These are phyloP conservation scores for Solanum dulcamara DNA, from an alignment of 257 asterid genomes.

Conservation along the genomic window DNA sequence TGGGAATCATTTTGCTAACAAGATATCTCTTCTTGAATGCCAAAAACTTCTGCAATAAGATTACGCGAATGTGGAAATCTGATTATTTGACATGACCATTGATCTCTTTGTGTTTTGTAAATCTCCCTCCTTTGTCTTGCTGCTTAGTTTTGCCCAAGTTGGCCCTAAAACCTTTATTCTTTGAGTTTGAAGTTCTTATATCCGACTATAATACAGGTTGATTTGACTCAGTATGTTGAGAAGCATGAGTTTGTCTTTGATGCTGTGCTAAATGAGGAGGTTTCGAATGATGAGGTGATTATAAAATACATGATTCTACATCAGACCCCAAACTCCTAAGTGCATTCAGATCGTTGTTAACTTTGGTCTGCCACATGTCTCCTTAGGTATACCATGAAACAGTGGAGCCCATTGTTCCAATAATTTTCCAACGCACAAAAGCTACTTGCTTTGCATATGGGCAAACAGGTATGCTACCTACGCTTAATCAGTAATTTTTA, in stretches of 20 bases:
- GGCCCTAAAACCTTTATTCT: not conserved
- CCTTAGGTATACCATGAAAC: conserved; percentile 44
- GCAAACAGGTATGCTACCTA: conserved; percentile 58
- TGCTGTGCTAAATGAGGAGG: conserved; percentile 96
- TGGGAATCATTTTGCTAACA: not conserved
- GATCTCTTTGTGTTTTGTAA: not conserved
- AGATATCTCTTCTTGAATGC: not conserved
- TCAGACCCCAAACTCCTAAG: not conserved
- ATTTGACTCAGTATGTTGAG: conserved; percentile 88
- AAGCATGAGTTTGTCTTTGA: conserved; percentile 97
- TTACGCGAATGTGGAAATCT: not conserved
- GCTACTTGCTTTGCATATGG: conserved; percentile 57
- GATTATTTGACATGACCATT: not conserved
- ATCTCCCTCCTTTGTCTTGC: not conserved
- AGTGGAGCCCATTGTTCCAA: conserved; percentile 46
- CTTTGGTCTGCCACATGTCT: not conserved
- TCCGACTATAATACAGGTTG: conserved; percentile 54
- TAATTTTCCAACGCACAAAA: conserved; percentile 46
- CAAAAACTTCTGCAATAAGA: not conserved
- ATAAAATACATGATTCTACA: not conserved
- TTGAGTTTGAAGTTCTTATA: not conserved
- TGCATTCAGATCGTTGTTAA: not conserved
- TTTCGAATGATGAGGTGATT: conserved; percentile 94
- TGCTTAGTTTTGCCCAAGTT: not conserved
- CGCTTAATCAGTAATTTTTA: not conserved